These are phyloP conservation scores for Pseudomassariella vexata DNA, from an alignment of 2,329 filamentous ascomycete species.

Conservation along the genomic window DNA sequence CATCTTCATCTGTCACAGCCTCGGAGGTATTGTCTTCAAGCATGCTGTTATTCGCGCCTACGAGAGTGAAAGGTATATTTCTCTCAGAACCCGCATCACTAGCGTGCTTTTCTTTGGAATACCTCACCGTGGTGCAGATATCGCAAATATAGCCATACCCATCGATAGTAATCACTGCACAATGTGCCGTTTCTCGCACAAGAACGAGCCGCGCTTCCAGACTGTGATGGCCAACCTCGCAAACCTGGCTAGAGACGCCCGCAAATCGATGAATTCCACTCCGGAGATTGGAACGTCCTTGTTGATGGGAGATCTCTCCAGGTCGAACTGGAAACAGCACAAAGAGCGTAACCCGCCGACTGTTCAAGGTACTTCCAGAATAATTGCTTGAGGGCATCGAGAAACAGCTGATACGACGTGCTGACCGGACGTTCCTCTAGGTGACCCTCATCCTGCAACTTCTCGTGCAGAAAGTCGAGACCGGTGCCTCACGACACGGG, in stretches of 20 bases:
- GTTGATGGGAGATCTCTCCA: conserved; percentile 3
- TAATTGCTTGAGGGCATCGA: conserved; percentile 8
- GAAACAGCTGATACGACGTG: conserved; percentile 8
- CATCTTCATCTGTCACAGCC: conserved; percentile 20
- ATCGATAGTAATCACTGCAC: conserved; percentile 7
- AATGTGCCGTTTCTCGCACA: conserved; percentile 9
- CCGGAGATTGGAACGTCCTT: conserved; percentile 1
- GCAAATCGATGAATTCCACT: conserved; percentile 2
- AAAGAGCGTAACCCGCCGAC: conserved; percentile 9
- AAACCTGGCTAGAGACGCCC: too few relatives aligned
- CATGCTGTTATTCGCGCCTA: conserved; percentile 10
- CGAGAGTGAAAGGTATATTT: conserved; percentile 8
- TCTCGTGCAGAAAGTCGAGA: conserved; percentile 7
- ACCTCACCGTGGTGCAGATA: conserved; percentile 16
- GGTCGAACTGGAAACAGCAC: conserved; percentile 7
- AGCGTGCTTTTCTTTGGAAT: conserved; percentile 19
- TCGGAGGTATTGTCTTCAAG: conserved; percentile 23
- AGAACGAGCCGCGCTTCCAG: neutral
- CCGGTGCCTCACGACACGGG: conserved; percentile 9
- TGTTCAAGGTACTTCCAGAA: conserved; percentile 10
- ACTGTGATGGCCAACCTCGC: conserved; percentile 1
- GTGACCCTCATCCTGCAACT: conserved; percentile 13
- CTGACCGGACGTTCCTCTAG: conserved; percentile 17
- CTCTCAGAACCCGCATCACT: conserved; percentile 12
- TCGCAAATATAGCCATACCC: conserved; percentile 7